Percentiles rank a stretch among this genome's conserved stretches.
These are phyloP conservation scores for Vigna reflexopilosa DNA, from an alignment of 306 rosid species.

Conservation along the genomic window DNA sequence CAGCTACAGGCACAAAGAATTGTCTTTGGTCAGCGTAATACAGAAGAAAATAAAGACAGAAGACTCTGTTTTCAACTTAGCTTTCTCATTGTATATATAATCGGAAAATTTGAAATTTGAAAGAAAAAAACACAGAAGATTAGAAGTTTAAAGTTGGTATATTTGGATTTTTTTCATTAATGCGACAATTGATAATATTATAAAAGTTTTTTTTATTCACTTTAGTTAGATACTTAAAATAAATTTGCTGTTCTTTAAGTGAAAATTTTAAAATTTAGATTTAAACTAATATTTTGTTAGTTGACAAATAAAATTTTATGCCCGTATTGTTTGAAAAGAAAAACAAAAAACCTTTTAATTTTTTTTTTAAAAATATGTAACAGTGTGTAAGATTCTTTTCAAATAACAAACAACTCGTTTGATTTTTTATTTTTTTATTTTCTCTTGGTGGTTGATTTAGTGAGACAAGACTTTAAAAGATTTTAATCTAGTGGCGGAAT, in stretches of 20 bases:
- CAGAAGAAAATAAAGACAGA: slow-evolving; percentile 15
- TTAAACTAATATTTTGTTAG: not conserved
- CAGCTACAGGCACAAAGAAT: slow-evolving; percentile 45
- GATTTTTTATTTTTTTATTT: not conserved
- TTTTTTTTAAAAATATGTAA: not conserved
- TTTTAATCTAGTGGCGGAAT: not conserved
- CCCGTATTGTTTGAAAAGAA: not conserved
- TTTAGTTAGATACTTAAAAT: not conserved
- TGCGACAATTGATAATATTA: not conserved
- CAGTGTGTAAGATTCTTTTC: too few relatives aligned
- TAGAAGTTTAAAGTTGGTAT: not conserved
- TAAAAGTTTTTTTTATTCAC: not conserved
- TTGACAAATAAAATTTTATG: not conserved
- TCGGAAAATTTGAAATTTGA: not conserved
- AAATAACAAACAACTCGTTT: too few relatives aligned
- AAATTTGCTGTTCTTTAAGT: not conserved
- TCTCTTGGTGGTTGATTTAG: not conserved
- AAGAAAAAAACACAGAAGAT: not conserved
- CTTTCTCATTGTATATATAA: not conserved
- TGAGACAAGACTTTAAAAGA: not conserved
- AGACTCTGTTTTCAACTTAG: slow-evolving; percentile 26
- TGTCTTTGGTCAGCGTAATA: slow-evolving; percentile 48
- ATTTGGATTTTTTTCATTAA: too few relatives aligned
- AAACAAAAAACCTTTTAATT: not conserved
- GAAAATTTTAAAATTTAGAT: not conserved